Evolutionary conservation across 176 grass and related monocot species (phyloP).

Genomic region (Oryza brachyantha): DNA sequence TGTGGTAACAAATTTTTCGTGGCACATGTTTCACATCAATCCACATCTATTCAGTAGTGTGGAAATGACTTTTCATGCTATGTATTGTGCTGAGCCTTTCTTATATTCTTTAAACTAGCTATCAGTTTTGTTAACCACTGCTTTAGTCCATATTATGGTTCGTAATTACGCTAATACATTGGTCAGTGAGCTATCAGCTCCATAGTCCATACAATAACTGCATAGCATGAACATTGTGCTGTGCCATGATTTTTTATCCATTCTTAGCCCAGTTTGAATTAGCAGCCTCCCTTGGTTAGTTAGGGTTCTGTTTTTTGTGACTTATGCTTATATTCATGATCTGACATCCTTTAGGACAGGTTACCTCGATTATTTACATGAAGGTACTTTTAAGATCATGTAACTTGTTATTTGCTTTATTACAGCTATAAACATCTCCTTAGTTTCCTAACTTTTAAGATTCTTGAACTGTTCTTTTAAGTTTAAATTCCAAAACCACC

Average conservation of each 20-base stretch:
- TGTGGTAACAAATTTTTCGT: neutral
- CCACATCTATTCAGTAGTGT: neutral
- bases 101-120: slow-evolving; percentile 1
- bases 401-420: neutral
- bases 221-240: neutral
- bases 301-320: neutral
- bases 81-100: neutral
- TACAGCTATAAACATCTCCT: neutral
- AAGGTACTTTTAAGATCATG: neutral
- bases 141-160: neutral
- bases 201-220: neutral
- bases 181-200: neutral
- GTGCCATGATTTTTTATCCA: neutral
- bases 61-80: neutral
- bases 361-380: neutral
- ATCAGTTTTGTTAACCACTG: neutral
- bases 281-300: neutral
- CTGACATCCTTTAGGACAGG: neutral
- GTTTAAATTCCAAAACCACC: neutral
- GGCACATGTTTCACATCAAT: neutral
- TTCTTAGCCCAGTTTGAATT: neutral
- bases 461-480: neutral
- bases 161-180: neutral
- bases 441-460: neutral
- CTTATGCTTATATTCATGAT: neutral